These are phyloP conservation scores for Leptographium radiaticola DNA, from an alignment of 2,329 filamentous ascomycete genomes.

Conservation along the genomic window DNA sequence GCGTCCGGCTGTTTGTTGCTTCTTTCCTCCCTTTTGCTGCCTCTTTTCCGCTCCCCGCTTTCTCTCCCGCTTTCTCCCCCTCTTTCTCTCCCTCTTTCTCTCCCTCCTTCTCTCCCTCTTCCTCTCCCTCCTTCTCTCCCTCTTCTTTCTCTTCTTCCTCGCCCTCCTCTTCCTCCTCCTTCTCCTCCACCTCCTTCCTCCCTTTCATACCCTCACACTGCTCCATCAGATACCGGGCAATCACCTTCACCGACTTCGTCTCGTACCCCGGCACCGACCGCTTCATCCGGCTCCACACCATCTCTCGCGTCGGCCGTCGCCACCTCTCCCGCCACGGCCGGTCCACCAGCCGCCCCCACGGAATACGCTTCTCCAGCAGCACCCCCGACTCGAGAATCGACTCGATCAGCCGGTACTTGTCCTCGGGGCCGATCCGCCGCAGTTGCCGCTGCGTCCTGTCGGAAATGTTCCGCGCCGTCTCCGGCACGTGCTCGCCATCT, in stretches of 20 bases:
- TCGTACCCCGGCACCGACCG: conserved; percentile 9
- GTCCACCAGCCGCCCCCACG: conserved; percentile 29
- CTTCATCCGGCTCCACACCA: conserved; percentile 13
- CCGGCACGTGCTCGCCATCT: conserved; percentile 12
- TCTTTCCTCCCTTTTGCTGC: not conserved
- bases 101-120: not conserved
- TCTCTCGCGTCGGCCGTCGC: conserved; percentile 9
- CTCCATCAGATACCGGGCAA: conserved; percentile 8
- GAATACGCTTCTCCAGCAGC: conserved; percentile 31
- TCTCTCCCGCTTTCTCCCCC: not conserved
- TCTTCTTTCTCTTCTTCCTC: not conserved
- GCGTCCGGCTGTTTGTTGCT: not conserved
- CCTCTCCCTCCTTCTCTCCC: not conserved
- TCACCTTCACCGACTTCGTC: conserved; percentile 6
- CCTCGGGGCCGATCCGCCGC: conserved; percentile 26
- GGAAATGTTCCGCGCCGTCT: conserved; percentile 24
- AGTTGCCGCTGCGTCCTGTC: conserved; percentile 30
- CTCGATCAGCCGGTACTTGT: conserved; percentile 30
- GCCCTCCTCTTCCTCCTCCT: not conserved
- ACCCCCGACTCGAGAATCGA: conserved; percentile 29
- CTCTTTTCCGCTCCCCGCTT: not conserved
- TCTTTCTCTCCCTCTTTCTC: no score
- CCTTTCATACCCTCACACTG: conserved; percentile 5
- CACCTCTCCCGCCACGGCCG: conserved; percentile 6
- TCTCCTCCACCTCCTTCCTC: not conserved